Percentiles rank a stretch among this genome's conserved stretches.
Conservation (phyloP, 805 yeast genomes). For the Blastobotrys mokoenaii region DNA sequence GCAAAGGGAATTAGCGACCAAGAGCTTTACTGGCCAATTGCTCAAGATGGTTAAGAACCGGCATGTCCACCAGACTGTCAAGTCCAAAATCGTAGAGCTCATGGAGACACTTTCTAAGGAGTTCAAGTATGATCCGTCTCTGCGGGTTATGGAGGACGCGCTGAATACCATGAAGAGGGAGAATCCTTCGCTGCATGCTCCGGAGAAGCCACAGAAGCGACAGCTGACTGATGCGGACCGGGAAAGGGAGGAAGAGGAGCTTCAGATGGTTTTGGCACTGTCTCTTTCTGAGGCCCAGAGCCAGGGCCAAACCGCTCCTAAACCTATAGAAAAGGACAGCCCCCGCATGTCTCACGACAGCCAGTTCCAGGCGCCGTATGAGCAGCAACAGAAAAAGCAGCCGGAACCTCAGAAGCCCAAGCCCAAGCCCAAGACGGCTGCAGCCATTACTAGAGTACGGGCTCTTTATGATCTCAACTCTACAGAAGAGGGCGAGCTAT, state of each 20-base stretch:
- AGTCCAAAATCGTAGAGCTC: conserved; percentile 55
- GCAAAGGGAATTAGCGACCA: conserved; percentile 54
- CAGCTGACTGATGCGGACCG: conserved; percentile 39
- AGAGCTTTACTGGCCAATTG: conserved; percentile 42
- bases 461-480: conserved; percentile 79
- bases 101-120: conserved; percentile 57
- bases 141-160: conserved; percentile 60
- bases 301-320: conserved; percentile 3
- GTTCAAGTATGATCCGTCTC: conserved; percentile 67
- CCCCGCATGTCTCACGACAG: background rate
- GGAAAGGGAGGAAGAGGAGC: conserved; percentile 65
- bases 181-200: conserved; percentile 36
- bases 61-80: conserved; percentile 58
- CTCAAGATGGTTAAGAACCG: conserved; percentile 43
- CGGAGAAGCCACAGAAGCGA: conserved; percentile 52
- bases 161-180: conserved; percentile 39
- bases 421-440: conserved; percentile 22
- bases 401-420: conserved; percentile 11
- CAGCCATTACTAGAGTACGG: conserved; percentile 54
- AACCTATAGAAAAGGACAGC: conserved; percentile 3
- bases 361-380: conserved; percentile 3
- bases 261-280: conserved; percentile 64
- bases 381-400: conserved; percentile 6
- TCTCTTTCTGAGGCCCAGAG: conserved; percentile 56
- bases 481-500: conserved; percentile 76